These are phyloP conservation scores for Waltergamsia citrina DNA, from an alignment of 2,329 filamentous ascomycete genomes.

Conservation along the genomic window DNA sequence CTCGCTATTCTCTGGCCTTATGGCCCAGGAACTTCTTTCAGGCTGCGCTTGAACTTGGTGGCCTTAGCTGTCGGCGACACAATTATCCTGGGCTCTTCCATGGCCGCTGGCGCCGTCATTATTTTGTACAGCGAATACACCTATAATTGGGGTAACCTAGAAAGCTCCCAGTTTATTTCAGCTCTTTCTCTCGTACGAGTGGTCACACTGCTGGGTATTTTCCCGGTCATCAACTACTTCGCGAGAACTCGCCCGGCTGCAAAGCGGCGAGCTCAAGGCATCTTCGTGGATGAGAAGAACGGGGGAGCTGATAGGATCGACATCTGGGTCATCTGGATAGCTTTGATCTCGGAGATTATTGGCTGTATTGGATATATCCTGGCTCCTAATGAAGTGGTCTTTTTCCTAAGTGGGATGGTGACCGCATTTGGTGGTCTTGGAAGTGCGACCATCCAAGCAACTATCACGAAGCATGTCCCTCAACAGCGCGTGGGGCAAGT, in stretches of 20 bases:
- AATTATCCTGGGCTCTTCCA: constrained; percentile 69
- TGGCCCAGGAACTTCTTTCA: constrained; percentile 46
- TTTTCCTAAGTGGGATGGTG: constrained; percentile 62
- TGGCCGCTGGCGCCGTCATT: constrained; percentile 73
- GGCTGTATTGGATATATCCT: constrained; percentile 71
- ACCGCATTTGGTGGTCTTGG: constrained; percentile 77
- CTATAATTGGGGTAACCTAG: constrained; percentile 75
- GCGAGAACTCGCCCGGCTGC: constrained; percentile 50
- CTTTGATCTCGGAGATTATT: constrained; percentile 65
- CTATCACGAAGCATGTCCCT: constrained; percentile 85
- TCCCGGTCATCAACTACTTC: constrained; percentile 69
- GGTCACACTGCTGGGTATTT: constrained; percentile 59
- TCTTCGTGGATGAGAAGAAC: constrained; percentile 34
- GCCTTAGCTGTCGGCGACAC: constrained; percentile 74
- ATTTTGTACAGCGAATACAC: constrained; percentile 74
- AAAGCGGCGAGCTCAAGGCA: constrained; percentile 25
- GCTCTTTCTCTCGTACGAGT: constrained; percentile 72
- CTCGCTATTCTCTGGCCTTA: constrained; percentile 70
- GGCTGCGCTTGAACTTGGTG: constrained; percentile 71
- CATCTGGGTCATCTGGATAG: constrained; percentile 63
- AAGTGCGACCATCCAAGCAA: constrained; percentile 73
- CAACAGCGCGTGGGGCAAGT: constrained; percentile 73
- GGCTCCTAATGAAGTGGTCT: constrained; percentile 49
- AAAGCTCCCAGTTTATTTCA: constrained; percentile 74
- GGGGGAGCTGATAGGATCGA: constrained; percentile 71